Evolutionary conservation across 129 eudicot species (phyloP), one percentile per base, ranked within the genome.

Genomic region (Chrysanthemum seticuspe): DNA sequence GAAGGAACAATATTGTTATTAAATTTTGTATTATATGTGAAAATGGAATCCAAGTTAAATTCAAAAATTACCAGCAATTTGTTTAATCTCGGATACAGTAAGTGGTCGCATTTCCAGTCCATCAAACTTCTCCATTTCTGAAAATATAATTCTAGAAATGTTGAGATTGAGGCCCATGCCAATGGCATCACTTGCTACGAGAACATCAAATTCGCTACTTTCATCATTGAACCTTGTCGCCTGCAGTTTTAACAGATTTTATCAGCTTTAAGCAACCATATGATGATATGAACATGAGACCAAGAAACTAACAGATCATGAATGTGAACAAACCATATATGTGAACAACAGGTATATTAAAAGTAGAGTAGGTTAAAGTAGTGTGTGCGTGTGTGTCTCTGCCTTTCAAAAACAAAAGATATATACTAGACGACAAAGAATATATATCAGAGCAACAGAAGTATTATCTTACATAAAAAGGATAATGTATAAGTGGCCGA

Each of bases 101-200:
- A 94, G 96, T 10, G 87, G 80, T 29, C 97, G 89, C 81, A 67
- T 74, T 77, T 84, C 89, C 13, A 78, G 10, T 56, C 98, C 98
- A 81, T 94, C 98, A 80, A 90, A 94, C 73, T 94, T 94, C 72
- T 75, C 70, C 80, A 94, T 64, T 16, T 87, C 86, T 6, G 98
- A 90, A 79, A 94, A 94, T 57, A 94, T 86, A 50, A 94, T 86
- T 83, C 98, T 87, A 58, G 96, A 90, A 70, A 94, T 94, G 65
- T 94, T 94, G 13, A 94, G 90, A 80, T 94, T 94, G 72, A 94
- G 97, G 65, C 98, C 98, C 98, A 94, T 94, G 70, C 98, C 98
- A 79, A 94, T 84, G 75, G 98, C 98, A 83, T 94, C 98, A 80
- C 96, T 94, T 29, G 98, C 97, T 57, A 94, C 98, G 56, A 94